These are phyloP conservation scores for Wallacemonas rigidus DNA, from an alignment of 208 protist genomes.

Conservation along the genomic window DNA sequence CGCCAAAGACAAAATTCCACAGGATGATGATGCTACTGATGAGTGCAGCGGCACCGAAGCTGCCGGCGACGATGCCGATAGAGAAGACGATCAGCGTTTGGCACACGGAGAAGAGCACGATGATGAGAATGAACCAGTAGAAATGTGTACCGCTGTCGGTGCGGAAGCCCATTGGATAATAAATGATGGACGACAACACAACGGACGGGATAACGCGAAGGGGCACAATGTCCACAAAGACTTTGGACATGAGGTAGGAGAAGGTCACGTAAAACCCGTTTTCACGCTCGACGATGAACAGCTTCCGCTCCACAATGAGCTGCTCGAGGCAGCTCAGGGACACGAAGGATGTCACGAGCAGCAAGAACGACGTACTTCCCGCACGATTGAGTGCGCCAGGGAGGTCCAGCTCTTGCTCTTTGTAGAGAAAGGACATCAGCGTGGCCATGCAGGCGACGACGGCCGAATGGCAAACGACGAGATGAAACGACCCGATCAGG, in stretches of 20 bases:
- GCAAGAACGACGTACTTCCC: slow-evolving; percentile 81
- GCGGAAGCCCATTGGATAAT: slow-evolving; percentile 92
- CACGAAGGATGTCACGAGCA: slow-evolving; percentile 86
- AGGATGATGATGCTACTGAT: slow-evolving; percentile 87
- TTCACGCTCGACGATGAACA: slow-evolving; percentile 87
- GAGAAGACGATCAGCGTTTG: slow-evolving; percentile 84
- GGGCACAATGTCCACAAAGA: slow-evolving; percentile 89
- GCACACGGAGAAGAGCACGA: slow-evolving; percentile 83
- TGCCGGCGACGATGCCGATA: slow-evolving; percentile 74
- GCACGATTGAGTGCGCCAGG: slow-evolving; percentile 87
- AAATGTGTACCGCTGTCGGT: slow-evolving; percentile 79
- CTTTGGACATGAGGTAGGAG: slow-evolving; percentile 89
- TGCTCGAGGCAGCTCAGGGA: slow-evolving; percentile 89
- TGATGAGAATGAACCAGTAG: slow-evolving; percentile 85
- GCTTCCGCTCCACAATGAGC: slow-evolving; percentile 85
- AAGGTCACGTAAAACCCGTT: slow-evolving; percentile 88
- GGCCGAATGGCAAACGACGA: slow-evolving; percentile 80
- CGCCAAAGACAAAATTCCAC: slow-evolving; percentile 94
- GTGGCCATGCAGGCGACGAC: slow-evolving; percentile 72
- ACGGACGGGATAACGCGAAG: slow-evolving; percentile 83
- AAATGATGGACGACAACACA: slow-evolving; percentile 87
- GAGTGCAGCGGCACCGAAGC: slow-evolving; percentile 81
- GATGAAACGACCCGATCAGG: slow-evolving; percentile 76
- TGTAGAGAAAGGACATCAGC: slow-evolving; percentile 87
- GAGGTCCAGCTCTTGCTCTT: slow-evolving; percentile 76